These are phyloP conservation scores for Brassica juncea DNA, from an alignment of 345 rosid genomes.

Conservation along the genomic window DNA sequence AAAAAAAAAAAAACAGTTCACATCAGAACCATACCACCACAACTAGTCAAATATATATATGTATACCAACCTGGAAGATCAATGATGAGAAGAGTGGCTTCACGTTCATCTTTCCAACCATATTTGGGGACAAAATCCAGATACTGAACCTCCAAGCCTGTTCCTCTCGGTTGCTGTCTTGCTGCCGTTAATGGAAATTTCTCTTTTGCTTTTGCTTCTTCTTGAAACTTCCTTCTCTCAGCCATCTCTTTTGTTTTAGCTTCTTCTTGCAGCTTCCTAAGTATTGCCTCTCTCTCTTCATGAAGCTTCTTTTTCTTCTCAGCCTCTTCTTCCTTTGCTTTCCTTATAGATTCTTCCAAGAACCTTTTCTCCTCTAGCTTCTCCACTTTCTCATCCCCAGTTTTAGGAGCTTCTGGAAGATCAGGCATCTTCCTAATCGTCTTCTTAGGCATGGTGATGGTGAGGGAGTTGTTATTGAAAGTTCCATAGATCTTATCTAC, in stretches of 20 bases:
- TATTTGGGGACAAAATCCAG: constrained; percentile 49
- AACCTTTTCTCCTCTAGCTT: constrained; percentile 27
- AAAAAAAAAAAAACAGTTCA: no score
- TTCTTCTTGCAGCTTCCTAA: constrained; percentile 21
- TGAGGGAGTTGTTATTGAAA: constrained; percentile 47
- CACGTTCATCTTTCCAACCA: constrained; percentile 51
- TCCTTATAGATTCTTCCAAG: constrained; percentile 16
- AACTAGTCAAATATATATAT: background rate
- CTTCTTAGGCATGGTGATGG: constrained; percentile 56
- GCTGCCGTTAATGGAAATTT: constrained; percentile 25
- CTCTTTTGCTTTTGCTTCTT: constrained; percentile 1
- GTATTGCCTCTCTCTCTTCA: constrained; percentile 30
- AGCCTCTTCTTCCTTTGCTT: background rate
- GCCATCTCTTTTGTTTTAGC: constrained; percentile 12
- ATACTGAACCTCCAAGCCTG: constrained; percentile 34
- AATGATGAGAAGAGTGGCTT: background rate
- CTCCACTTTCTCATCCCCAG: background rate
- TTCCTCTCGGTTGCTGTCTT: constrained; percentile 33
- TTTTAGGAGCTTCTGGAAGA: background rate
- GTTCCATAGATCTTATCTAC: constrained; percentile 46
- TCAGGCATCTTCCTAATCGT: background rate
- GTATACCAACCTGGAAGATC: background rate
- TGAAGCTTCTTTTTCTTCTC: constrained; percentile 27
- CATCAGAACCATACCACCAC: background rate
- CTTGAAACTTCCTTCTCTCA: constrained; percentile 19